These are phyloP conservation scores for Mortierella sp. DNA, from an alignment of 371 early-diverging fungal genomes.

Conservation along the genomic window DNA sequence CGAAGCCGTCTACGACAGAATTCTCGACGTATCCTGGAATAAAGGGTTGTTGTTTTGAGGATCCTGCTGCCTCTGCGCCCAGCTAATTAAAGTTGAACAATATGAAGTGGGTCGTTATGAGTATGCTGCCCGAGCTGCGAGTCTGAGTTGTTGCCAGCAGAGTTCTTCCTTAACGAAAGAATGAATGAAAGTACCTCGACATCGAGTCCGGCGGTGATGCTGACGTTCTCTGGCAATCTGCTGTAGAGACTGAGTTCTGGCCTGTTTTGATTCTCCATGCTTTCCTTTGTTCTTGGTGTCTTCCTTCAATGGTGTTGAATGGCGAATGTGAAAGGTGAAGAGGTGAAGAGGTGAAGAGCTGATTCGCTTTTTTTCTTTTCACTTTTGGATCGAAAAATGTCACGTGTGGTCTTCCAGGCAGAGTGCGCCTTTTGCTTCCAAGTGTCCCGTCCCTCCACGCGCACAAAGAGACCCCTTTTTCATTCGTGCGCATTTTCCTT, in stretches of 20 bases:
- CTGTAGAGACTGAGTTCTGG: slow-evolving; percentile 46
- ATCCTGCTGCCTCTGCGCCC: background rate
- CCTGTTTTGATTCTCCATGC: slow-evolving; percentile 40
- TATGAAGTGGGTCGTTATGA: background rate
- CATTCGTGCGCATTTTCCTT: background rate
- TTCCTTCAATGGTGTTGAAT: background rate
- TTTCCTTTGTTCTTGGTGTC: background rate
- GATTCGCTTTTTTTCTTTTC: slow-evolving; percentile 10
- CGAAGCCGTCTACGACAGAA: slow-evolving; percentile 34
- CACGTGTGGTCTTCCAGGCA: background rate
- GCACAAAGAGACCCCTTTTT: background rate
- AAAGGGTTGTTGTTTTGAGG: slow-evolving; percentile 13
- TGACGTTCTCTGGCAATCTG: slow-evolving; percentile 25
- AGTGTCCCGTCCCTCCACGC: background rate
- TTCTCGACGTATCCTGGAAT: slow-evolving; percentile 42
- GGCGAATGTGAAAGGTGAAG: background rate
- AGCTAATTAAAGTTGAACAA: background rate
- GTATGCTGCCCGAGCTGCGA: background rate
- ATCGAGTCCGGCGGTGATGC: slow-evolving; percentile 26
- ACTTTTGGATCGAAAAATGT: background rate
- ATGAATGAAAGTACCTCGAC: slow-evolving; percentile 16
- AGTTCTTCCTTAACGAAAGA: background rate
- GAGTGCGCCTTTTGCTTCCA: background rate
- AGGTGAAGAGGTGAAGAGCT: background rate
- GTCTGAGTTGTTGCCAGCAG: background rate